Base-by-base conservation (phyloP, 106 monocot species). In the Dioscorea alata region DNA sequence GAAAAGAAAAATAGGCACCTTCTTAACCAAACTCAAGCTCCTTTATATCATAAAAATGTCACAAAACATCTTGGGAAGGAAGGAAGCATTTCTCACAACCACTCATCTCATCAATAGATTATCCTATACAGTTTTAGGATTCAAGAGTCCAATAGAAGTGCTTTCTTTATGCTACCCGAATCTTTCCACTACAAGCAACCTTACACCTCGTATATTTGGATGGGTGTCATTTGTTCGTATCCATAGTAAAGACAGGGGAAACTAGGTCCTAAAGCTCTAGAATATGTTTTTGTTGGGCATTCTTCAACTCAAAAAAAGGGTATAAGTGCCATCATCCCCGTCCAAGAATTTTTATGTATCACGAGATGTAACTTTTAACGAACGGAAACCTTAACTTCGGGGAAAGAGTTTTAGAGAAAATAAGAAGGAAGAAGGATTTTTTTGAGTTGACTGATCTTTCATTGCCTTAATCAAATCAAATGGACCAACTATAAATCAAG, bases 271-370 rank as follows among this genome's bases (percentile, higher is more conserved):
- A 34, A 57, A 15, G 33, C 64, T 9, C 13, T 50, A 0, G 48
- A 50, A 23, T 75, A 77, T 64, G 6, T 73, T 4, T 76, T 82
- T 49, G 17, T 82, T 7, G 69, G 68, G 4, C 59, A 77, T 58
- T 33, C 59, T 2, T 42, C 42, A 42, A 42, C 5, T 42, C 42
- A 28, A 42, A 42, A 42, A 42, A 42, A 42, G 42, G 42, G 42
- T 42, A 42, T 42, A 42, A 42, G 42, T 42, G 42, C 1, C 10
- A 42, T 6, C 42, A 42, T 42, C 5, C 10, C 42, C 42, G 6
- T 42, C 10, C 42, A 42, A 42, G 42, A 42, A 42, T 0, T 42
- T 42, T 42, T 42, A 10, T 42, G 42, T 42, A 28, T 1, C 42
- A 8, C 42, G 42, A 10, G 42, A 42, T 42, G 42, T 42, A 6